Evolutionary conservation across 2,329 filamentous ascomycete genomes (phyloP), one percentile per base, ranked within the genome.

Genomic region (Didymella segeticola): DNA sequence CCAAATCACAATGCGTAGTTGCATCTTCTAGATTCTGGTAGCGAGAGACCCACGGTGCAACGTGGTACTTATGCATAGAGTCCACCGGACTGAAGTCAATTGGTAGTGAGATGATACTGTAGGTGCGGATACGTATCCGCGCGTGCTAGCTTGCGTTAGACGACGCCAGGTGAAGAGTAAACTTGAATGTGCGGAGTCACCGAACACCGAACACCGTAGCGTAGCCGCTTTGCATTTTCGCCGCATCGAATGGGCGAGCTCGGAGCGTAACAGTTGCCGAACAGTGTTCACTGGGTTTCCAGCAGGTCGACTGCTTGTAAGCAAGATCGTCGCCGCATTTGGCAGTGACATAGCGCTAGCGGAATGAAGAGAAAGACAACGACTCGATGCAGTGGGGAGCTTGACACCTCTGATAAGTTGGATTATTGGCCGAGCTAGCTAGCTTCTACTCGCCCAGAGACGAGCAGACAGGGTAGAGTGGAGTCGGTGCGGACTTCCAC

Each of bases 51-150:
- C 11, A 14, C 29, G 10, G 29, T n/a, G 11, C 23, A 38, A 19
- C 27, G 23, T 31, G 25, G 26, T 27, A 15, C 27, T 23, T 19
- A 10, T 7, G 30, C 11, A 10, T 37, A 20, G 20, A 15, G 27
- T 22, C 8, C 26, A 38, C 25, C n/a, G 22, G 27, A 27, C 15
- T n/a, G 27, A 17, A 6, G 5, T 33, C 19, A 27, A 6, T 17
- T 25, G 9, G 22, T 12, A 14, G 34, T 47, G 15, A 26, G 11
- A 48, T 41, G n/a, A n/a, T n/a, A n/a, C n/a, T n/a, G n/a, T n/a
- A 22, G 37, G 11, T 14, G 33, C 48, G 48, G 48, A 42, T 34
- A 29, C 29, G 23, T 38, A 39, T 45, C 47, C 41, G 27, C 8
- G 12, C 19, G 10, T 26, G 20, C n/a, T 23, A 26, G 31, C n/a